Evolutionary conservation across 345 rosid species (phyloP), one percentile per base, ranked within the genome.

Genomic region (thale cress (Arabidopsis thaliana)): DNA sequence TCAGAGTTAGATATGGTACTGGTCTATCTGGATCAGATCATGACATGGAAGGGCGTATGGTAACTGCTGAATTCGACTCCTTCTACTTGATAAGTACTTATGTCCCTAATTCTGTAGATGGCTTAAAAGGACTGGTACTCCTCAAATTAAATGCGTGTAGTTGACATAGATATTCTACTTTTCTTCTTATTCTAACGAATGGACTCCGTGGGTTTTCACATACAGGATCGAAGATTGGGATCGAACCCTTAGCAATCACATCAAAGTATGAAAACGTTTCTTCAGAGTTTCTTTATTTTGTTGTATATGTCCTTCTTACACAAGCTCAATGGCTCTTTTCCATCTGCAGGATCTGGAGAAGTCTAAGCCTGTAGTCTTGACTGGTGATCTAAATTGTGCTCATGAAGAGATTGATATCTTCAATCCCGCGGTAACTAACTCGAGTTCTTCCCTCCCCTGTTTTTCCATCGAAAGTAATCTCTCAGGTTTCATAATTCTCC

Each of bases 61-160:
- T 92, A 75, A 95, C 93, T 45, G 92, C 83, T 51, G 97, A 92
- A 77, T 95, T 92, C 33, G 97, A 92, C 53, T 83, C 91, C 0
- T 95, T 90, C 78, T 92, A 87, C 84, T 78, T 92, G 67, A 62
- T 95, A 74, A 75, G 71, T 16, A 79, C 83, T n/a, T 95, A 92
- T 50, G 91, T 95, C 71, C 99, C 99, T 65, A 95, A 92, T 73
- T 89, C 99, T 12, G 99, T 97, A 52, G 99, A 95, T 74, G 97
- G 97, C 85, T 80, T 95, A 83, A 89, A 75, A 85, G 87, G 99
- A 86, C 84, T 92, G 97, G 97, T 92, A 86, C 77, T 16, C 20
- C 20, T 65, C 68, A 48, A 8, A 14, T 49, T 32, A 40, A 41
- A 3, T 36, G 62, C 67, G 41, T 69, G 13, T 57, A 16, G 40